Evolutionary conservation across 2,329 filamentous ascomycete species (phyloP), one percentile per base, ranked within the genome.

Genomic region (Claviceps arundinis): DNA sequence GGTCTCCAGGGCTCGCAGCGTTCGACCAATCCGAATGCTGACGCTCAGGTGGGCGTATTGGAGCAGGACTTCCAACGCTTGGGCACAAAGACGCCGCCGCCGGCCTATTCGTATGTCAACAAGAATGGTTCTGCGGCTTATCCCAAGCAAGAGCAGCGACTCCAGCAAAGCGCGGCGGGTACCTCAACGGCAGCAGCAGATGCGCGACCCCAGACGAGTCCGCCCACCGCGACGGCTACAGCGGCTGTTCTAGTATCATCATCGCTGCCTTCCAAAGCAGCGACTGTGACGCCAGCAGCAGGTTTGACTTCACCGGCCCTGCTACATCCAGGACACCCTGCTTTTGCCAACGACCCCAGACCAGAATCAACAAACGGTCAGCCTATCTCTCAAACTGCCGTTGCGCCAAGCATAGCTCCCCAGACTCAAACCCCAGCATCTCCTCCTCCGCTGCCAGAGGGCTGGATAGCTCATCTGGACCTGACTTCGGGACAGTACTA

Each of bases 401-500:
- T 73, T 37, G 64, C 73, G 4, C 42, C 59, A 37, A 60, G 74
- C n/a, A 68, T 74, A 11, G 56, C 64, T 17, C 59, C 64, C 22
- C 62, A 64, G 43, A 51, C 61, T 47, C 70, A 80, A 24, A 79
- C 84, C 1, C 88, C 88, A 34, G 81, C 85, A 26, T 95, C 89
- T 16, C 93, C 93, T 37, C 93, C 93, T 22, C 93, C 91, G 2
- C 76, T 98, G 16, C 93, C 93, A 5, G 93, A 98, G 70, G 93
- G 93, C 37, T 98, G 93, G 93, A 97, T 98, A 62, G 89, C 93
- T 19, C 93, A 97, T 66, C 76, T 97, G 4, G 93, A 98, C 65
- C 87, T 89, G 58, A 95, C 87, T 64, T 97, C 91, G 2, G 93
- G 93, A 1, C 91, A 97, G 64, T 98, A 97, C 68, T 98, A 98